These are phyloP conservation scores for Peronospora belbahrii DNA, from an alignment of 352 stramenopile genomes.

Conservation along the genomic window DNA sequence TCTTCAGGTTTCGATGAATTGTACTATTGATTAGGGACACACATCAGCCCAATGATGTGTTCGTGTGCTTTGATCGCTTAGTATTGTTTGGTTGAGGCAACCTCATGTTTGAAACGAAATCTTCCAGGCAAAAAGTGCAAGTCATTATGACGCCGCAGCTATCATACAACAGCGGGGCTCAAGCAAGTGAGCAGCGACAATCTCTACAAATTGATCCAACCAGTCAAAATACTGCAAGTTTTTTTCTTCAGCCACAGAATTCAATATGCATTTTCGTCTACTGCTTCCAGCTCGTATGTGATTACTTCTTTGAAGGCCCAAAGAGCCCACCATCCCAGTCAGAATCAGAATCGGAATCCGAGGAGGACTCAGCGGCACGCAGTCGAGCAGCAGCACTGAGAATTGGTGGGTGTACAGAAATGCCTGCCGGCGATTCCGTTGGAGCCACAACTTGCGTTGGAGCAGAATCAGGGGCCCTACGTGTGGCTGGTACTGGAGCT, in stretches of 20 bases:
- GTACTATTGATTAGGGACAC: too few relatives aligned
- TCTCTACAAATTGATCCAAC: background rate
- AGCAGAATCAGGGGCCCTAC: conserved; percentile 4
- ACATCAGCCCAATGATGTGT: too few relatives aligned
- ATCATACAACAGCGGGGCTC: background rate
- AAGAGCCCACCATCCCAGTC: conserved; percentile 71
- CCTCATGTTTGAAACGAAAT: too few relatives aligned
- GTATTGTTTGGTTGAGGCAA: too few relatives aligned
- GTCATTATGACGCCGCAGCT: background rate
- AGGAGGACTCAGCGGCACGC: conserved; percentile 32
- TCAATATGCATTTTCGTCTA: too few relatives aligned
- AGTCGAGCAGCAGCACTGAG: conserved; percentile 40
- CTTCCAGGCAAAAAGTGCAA: too few relatives aligned
- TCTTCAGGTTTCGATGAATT: too few relatives aligned
- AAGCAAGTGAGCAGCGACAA: background rate
- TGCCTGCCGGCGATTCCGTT: conserved; percentile 11
- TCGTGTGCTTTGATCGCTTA: too few relatives aligned
- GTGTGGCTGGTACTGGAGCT: conserved; percentile 9
- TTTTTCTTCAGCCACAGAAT: background rate
- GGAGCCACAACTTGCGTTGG: conserved; percentile 4
- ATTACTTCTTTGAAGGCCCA: conserved; percentile 34
- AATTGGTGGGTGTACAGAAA: conserved; percentile 35
- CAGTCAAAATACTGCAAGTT: background rate
- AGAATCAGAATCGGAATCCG: conserved; percentile 37
- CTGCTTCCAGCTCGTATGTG: background rate